Percentiles rank a stretch among this genome's conserved stretches.
phyloP scores from a whole-genome alignment of 2,329 filamentous ascomycete genomes.

The Beauveria scarabaeidicola region DNA sequence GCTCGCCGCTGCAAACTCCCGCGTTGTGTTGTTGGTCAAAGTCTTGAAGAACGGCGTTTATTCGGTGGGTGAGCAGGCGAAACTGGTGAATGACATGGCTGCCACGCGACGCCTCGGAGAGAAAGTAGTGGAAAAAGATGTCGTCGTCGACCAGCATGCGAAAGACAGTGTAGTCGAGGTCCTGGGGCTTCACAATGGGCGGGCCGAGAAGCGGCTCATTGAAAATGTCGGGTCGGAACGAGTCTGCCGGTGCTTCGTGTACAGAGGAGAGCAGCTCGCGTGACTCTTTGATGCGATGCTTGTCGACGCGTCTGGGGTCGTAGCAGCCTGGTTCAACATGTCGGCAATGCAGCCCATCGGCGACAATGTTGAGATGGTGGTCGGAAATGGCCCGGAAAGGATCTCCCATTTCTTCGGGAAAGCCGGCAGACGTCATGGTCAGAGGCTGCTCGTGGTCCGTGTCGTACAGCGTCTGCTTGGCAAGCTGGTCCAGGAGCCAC shows the following conservation, averaged over 20 bases:
- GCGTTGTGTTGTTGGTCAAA: slow-evolving; percentile 30
- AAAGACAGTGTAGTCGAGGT: slow-evolving; percentile 43
- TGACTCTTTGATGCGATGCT: slow-evolving; percentile 37
- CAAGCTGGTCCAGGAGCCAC: slow-evolving; percentile 47
- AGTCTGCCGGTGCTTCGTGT: slow-evolving; percentile 28
- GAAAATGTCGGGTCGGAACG: slow-evolving; percentile 41
- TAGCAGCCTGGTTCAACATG: slow-evolving; percentile 23
- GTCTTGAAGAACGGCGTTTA: slow-evolving; percentile 36
- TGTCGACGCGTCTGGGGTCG: slow-evolving; percentile 22
- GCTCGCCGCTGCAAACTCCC: not conserved
- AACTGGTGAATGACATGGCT: slow-evolving; percentile 40
- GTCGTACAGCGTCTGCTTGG: slow-evolving; percentile 37
- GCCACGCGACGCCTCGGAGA: slow-evolving; percentile 34
- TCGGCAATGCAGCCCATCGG: slow-evolving; percentile 43
- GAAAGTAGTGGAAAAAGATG: slow-evolving; percentile 46
- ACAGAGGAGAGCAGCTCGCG: slow-evolving; percentile 44
- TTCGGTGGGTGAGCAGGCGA: slow-evolving; percentile 38
- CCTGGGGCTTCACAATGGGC: slow-evolving; percentile 18
- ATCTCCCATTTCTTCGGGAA: slow-evolving; percentile 37
- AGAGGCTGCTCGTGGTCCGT: slow-evolving; percentile 27
- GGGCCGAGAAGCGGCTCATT: slow-evolving; percentile 31
- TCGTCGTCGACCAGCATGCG: slow-evolving; percentile 46
- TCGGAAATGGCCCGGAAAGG: slow-evolving; percentile 41
- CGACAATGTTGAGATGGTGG: slow-evolving; percentile 43
- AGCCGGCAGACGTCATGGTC: slow-evolving; percentile 34